Evolutionary conservation across 164 flowering plant species (phyloP).

Genomic region (Chimonanthus praecox): DNA sequence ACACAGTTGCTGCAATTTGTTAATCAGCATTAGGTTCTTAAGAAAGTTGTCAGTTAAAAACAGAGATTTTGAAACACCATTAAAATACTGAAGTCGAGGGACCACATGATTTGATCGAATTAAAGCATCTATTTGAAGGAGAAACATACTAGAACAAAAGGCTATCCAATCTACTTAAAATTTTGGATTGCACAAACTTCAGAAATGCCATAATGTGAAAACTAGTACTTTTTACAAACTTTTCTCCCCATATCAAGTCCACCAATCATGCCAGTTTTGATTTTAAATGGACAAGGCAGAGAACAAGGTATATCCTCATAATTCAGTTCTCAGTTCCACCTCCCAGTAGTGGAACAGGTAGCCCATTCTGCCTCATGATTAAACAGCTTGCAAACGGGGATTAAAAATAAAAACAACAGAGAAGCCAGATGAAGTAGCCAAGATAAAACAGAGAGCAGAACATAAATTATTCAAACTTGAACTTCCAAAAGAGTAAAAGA

Average conservation of each 20-base stretch:
- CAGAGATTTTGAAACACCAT: not conserved
- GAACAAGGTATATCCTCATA: not conserved
- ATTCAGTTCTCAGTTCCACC: not conserved
- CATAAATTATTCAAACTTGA: too few relatives aligned
- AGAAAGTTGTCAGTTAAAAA: not conserved
- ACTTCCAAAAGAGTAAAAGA: not conserved
- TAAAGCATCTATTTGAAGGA: not conserved
- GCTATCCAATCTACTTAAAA: not conserved
- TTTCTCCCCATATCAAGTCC: not conserved
- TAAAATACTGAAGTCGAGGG: not conserved
- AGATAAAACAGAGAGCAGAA: not conserved
- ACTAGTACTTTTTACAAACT: not conserved
- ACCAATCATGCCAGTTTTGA: not conserved
- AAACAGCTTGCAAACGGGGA: not conserved
- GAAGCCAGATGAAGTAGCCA: too few relatives aligned
- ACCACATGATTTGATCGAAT: not conserved
- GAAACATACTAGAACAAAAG: not conserved
- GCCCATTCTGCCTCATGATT: not conserved
- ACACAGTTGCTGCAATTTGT: conserved; percentile 45
- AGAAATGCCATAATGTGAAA: not conserved
- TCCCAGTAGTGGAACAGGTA: not conserved
- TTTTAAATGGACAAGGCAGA: not conserved
- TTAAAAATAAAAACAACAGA: too few relatives aligned
- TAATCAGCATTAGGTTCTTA: conserved; percentile 15
- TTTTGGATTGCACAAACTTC: not conserved